Evolutionary conservation across 78 protist genomes (phyloP), one percentile per base, ranked within the genome.

Genomic region (Planoprotostelium fungivorum): DNA sequence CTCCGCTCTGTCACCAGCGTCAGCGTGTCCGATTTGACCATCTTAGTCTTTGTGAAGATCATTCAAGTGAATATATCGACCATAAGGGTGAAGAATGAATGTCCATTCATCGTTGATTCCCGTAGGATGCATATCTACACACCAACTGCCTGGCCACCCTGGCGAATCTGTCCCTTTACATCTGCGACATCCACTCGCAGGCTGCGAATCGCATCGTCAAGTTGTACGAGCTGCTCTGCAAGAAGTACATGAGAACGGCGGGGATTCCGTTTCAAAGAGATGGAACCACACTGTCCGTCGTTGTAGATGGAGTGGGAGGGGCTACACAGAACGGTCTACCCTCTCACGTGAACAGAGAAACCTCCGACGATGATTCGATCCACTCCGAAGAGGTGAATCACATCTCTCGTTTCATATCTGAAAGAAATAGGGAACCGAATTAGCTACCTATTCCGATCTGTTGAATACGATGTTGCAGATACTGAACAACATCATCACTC

Each of bases 101-200:
- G 16, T 51, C 73, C 16, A 25, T 51, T 51, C 31, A 51, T 5
- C 73, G 73, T 51, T 51, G 73, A 51, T 16, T 25, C 5, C 16
- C 16, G 73, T 16, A 51, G 29, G 96, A 94, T 89, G 89, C 87
- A 0, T 88, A 94, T 84, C 37, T 94, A 31, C 96, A 94, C 92
- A 90, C 94, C 1, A 94, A 94, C 83, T 94, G 94, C 86, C 83
- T 94, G 31, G 96, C 96, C 0, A 91, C 89, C 16, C 83, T 94
- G 10, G 96, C 96, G 73, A 94, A 94, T 87, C 38, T 91, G 35
- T 91, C 96, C 1, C 88, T 91, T 34, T 87, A 94, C n/a, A 88
- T 94, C 1, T 83, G 93, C 9, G 90, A 90, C 38, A 89, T 94
- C n/a, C 96, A 89, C 84, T 89, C 96, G 28, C 90, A 85, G 35